A percentile compares a stretch with the other conserved stretches of the same genome.
These are phyloP conservation scores for Colletotrichum sp. DNA, from an alignment of 2,329 filamentous ascomycete species.

Conservation along the genomic window DNA sequence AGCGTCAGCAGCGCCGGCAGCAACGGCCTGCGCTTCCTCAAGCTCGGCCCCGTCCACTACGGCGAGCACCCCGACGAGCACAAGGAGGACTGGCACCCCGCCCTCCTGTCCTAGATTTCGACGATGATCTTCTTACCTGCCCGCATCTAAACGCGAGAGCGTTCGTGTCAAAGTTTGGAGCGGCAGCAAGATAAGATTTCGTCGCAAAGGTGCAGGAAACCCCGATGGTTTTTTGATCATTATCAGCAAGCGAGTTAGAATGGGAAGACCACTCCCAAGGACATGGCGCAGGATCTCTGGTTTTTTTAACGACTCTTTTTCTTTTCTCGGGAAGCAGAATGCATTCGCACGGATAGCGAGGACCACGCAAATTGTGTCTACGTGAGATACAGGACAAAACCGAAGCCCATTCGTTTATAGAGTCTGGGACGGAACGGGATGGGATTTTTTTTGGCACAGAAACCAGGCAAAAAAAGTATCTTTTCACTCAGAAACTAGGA, in stretches of 20 bases:
- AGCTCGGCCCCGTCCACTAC: conserved; percentile 69
- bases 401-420: neutral
- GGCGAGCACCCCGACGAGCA: conserved; percentile 63
- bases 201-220: conserved; percentile 4
- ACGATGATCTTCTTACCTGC: neutral
- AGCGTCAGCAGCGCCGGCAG: conserved; percentile 54
- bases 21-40: conserved; percentile 57
- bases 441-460: neutral
- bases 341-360: neutral
- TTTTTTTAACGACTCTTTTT: neutral
- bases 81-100: conserved; percentile 40
- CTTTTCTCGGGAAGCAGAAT: neutral
- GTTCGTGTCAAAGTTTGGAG: neutral
- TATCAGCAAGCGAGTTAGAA: conserved; percentile 2
- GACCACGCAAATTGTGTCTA: neutral
- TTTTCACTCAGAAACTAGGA: neutral
- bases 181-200: neutral
- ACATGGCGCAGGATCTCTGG: neutral
- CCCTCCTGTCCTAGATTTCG: neutral
- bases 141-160: neutral
- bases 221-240: neutral
- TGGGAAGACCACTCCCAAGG: neutral
- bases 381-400: neutral
- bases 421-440: neutral
- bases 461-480: neutral